Conservation (phyloP, 208 protist genomes). For the Leptomonas pyrrhocoris region DNA sequence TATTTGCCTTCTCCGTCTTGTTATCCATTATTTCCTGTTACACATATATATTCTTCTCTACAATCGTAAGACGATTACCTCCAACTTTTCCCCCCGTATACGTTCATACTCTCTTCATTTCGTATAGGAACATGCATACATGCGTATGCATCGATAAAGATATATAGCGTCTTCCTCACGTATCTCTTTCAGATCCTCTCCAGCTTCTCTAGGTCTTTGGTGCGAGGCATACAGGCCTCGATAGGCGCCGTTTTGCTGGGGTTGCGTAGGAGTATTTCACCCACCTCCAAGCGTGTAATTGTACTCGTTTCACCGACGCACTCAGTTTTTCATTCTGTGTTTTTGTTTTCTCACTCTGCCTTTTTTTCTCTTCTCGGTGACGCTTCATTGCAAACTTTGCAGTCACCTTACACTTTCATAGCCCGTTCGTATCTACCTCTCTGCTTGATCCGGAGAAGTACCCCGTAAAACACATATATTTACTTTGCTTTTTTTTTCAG, state of each 20-base stretch:
- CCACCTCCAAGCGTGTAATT: neutral
- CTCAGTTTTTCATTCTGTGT: neutral
- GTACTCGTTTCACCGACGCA: neutral
- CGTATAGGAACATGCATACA: no score
- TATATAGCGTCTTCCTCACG: constrained; percentile 14
- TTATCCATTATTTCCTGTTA: no score
- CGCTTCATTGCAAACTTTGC: neutral
- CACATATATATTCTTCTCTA: no score
- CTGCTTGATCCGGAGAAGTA: neutral
- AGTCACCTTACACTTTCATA: neutral
- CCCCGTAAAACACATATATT: neutral
- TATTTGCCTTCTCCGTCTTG: no score
- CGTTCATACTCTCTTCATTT: no score
- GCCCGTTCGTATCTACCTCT: constrained; percentile 4
- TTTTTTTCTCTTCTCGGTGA: neutral
- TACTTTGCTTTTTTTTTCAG: neutral
- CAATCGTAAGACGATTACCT: no score
- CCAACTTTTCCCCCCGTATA: no score
- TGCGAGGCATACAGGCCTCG: neutral
- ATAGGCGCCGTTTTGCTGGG: no score
- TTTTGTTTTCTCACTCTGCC: constrained; percentile 4
- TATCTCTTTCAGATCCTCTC: constrained; percentile 1
- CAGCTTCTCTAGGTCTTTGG: neutral
- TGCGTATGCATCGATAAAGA: no score
- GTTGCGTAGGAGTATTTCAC: neutral